Percentiles rank a stretch among this genome's conserved stretches.
Conservation (phyloP, 179 eudicot genomes). For the Silene coronaria region DNA sequence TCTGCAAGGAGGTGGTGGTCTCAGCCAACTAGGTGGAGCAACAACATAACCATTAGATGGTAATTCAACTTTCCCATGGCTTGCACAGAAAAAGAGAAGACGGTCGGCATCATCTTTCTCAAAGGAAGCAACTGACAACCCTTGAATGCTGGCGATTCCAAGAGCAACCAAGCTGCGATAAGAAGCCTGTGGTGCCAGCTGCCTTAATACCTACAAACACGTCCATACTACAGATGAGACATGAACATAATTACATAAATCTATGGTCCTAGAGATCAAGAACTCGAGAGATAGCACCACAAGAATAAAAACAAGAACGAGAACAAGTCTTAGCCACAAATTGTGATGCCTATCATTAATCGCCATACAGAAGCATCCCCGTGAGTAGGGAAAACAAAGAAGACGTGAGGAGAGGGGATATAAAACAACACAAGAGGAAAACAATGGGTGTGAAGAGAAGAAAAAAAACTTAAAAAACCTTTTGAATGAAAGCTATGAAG, state of each 20-base stretch:
- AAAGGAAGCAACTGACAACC: conserved; percentile 84
- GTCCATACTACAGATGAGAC: not conserved
- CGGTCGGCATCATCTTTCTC: conserved; percentile 79
- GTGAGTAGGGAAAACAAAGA: not conserved
- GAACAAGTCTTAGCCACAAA: not conserved
- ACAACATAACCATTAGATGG: conserved; percentile 27
- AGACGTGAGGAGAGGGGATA: not conserved
- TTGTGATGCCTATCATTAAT: not conserved
- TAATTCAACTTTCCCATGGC: conserved; percentile 29
- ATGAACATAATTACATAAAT: not conserved
- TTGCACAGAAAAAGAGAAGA: conserved; percentile 61
- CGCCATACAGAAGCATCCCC: not conserved
- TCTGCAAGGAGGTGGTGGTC: conserved; percentile 75
- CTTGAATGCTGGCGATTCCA: conserved; percentile 86
- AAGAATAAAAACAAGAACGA: not conserved
- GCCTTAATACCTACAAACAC: conserved; percentile 70
- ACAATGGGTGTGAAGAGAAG: not conserved
- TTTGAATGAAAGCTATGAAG: not conserved
- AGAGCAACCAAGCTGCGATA: conserved; percentile 82
- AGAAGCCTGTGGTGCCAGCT: conserved; percentile 84
- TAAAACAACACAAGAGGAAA: not conserved
- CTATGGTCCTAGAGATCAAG: not conserved
- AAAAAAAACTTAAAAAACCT: not conserved
- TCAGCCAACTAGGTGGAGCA: conserved; percentile 66
- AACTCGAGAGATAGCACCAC: not conserved